Evolutionary conservation across 2,329 filamentous ascomycete genomes (phyloP).

Genomic region (Aureobasidium sp.): DNA sequence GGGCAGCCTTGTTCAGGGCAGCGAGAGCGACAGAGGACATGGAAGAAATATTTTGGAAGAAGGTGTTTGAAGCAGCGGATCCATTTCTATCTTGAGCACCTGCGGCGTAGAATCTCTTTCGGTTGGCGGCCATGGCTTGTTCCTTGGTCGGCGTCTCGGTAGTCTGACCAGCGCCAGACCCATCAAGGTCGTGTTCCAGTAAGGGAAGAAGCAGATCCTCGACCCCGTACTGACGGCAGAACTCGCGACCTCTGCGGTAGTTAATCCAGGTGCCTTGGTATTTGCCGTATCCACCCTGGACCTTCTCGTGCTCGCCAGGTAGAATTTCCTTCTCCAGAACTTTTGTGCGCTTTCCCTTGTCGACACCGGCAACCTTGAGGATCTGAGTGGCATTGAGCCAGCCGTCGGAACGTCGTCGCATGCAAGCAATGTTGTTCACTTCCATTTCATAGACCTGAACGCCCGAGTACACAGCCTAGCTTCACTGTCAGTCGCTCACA

Average conservation of each 20-base stretch:
- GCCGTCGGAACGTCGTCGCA: conserved; percentile 89
- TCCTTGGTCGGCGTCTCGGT: conserved; percentile 97
- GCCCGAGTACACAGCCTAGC: conserved; percentile 79
- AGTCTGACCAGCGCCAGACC: conserved; percentile 62
- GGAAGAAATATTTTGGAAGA: conserved; percentile 93
- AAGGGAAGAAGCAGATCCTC: conserved; percentile 68
- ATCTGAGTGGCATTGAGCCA: conserved; percentile 99
- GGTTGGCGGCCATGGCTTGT: conserved; percentile 87
- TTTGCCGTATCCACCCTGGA: conserved; percentile 96
- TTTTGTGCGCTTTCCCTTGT: conserved; percentile 96
- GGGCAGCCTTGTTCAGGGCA: conserved; percentile 84
- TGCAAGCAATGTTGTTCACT: conserved; percentile 84
- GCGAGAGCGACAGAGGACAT: conserved; percentile 89
- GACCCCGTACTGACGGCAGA: conserved; percentile 72
- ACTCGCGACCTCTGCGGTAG: conserved; percentile 83
- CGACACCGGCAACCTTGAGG: conserved; percentile 90
- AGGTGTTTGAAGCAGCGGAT: conserved; percentile 61
- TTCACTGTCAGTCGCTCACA: conserved; percentile 1
- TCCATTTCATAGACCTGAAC: conserved; percentile 99
- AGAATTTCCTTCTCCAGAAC: conserved; percentile 97
- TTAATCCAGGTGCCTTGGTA: conserved; percentile 99
- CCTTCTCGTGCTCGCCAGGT: conserved; percentile 93
- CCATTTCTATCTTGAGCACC: conserved; percentile 55
- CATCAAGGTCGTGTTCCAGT: conserved; percentile 71
- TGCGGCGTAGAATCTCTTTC: conserved; percentile 84